Percentiles rank a stretch among this genome's conserved stretches.
Evolutionary conservation across 2,329 filamentous ascomycete species (phyloP).

Genomic region (Aspergillus proliferans): DNA sequence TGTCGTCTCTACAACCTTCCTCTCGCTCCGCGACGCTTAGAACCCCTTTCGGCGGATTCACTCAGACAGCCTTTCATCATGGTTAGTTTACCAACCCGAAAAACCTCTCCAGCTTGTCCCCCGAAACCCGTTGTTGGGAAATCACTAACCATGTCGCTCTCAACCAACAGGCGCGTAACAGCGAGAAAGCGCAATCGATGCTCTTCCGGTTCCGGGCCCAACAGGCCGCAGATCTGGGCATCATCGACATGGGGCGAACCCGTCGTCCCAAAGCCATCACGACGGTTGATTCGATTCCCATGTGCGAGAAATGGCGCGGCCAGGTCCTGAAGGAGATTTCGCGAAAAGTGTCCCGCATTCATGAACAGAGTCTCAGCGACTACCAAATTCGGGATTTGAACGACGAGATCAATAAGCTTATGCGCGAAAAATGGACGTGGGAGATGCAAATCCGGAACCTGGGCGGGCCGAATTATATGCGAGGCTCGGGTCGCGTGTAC

Average conservation of each 20-base stretch:
- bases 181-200: constrained; percentile 99
- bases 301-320: constrained; percentile 96
- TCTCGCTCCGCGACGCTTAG: constrained; percentile 12
- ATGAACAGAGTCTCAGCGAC: constrained; percentile 84
- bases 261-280: constrained; percentile 89
- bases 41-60: constrained; percentile 8
- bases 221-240: constrained; percentile 91
- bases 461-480: constrained; percentile 96
- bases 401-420: constrained; percentile 98
- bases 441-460: constrained; percentile 92
- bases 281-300: constrained; percentile 72
- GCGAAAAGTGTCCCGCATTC: constrained; percentile 93
- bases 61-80: constrained; percentile 20
- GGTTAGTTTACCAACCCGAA: constrained; percentile 15
- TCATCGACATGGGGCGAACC: constrained; percentile 85
- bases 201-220: constrained; percentile 98
- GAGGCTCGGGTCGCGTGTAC: constrained; percentile 62
- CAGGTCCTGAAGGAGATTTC: constrained; percentile 96
- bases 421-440: constrained; percentile 99
- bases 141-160: constrained; percentile 15
- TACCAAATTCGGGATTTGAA: constrained; percentile 97
- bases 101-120: not conserved
- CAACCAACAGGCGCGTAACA: constrained; percentile 72
- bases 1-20: not conserved
- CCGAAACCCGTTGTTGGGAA: not conserved